Conservation (phyloP, 148 eudicot species). For the Nepenthes mirabilis region DNA sequence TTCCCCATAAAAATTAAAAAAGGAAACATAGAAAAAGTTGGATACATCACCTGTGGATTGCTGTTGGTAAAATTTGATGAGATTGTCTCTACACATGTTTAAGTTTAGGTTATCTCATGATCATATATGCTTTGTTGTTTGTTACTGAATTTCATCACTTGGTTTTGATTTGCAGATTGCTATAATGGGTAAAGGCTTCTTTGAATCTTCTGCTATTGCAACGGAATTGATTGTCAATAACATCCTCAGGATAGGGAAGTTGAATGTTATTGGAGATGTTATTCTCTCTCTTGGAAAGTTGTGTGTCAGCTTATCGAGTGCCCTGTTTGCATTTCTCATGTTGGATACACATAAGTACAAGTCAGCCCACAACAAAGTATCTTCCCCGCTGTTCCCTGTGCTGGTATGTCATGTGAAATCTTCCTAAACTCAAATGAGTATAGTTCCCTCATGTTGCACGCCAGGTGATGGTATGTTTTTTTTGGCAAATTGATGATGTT, state of each 20-base stretch:
- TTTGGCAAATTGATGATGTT: background rate
- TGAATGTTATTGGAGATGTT: slow-evolving; percentile 89
- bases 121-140: background rate
- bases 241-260: slow-evolving; percentile 82
- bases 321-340: slow-evolving; percentile 79
- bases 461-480: background rate
- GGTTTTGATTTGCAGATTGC: slow-evolving; percentile 57
- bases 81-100: too few species aligned
- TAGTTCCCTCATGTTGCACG: background rate
- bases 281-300: slow-evolving; percentile 86
- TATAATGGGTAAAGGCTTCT: slow-evolving; percentile 88
- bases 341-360: slow-evolving; percentile 66
- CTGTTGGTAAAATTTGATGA: too few species aligned
- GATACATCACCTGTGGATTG: too few species aligned
- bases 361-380: slow-evolving; percentile 81
- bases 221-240: slow-evolving; percentile 82
- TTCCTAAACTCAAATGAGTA: background rate
- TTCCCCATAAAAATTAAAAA: too few species aligned
- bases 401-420: slow-evolving; percentile 42
- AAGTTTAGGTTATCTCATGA: too few species aligned
- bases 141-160: slow-evolving; percentile 1
- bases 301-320: slow-evolving; percentile 81
- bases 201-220: slow-evolving; percentile 83
- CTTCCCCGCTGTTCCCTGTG: slow-evolving; percentile 89
- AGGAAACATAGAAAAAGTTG: too few species aligned